Percentiles rank a stretch among this genome's conserved stretches.
Evolutionary conservation across 1,139 yeast genomes (phyloP).

Genomic region (Meyerozyma athensensis): DNA sequence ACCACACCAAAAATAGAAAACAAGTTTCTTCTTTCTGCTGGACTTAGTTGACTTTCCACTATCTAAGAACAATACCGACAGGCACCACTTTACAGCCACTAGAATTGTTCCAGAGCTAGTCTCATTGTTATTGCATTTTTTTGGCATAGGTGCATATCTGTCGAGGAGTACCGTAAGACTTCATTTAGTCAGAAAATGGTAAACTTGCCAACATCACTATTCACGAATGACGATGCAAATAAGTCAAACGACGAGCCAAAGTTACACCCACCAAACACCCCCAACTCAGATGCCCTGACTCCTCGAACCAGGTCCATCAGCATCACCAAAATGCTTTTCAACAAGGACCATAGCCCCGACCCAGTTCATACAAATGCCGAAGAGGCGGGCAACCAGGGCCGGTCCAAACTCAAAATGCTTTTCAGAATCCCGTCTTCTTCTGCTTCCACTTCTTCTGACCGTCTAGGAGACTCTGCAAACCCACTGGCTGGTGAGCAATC

Average conservation of each 20-base stretch:
- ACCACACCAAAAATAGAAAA: too few relatives aligned
- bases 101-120: too few relatives aligned
- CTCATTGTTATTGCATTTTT: too few relatives aligned
- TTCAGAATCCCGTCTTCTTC: constrained; percentile 10
- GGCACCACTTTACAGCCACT: too few relatives aligned
- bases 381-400: constrained; percentile 11
- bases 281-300: not conserved
- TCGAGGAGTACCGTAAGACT: too few relatives aligned
- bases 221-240: not conserved
- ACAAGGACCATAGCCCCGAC: constrained; percentile 12
- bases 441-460: not conserved
- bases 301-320: constrained; percentile 17
- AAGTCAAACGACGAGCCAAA: not conserved
- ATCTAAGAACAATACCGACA: too few relatives aligned
- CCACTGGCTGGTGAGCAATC: not conserved
- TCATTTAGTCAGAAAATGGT: not conserved
- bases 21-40: too few relatives aligned
- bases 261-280: not conserved
- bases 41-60: too few relatives aligned
- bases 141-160: too few relatives aligned
- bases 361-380: constrained; percentile 3
- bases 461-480: constrained; percentile 6
- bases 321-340: constrained; percentile 16
- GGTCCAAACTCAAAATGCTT: constrained; percentile 13
- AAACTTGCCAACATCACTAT: not conserved